Evolutionary conservation across 1,284 basidiomycete species (phyloP), one percentile per base, ranked within the genome.

Genomic region (Kwoniella shivajii): DNA sequence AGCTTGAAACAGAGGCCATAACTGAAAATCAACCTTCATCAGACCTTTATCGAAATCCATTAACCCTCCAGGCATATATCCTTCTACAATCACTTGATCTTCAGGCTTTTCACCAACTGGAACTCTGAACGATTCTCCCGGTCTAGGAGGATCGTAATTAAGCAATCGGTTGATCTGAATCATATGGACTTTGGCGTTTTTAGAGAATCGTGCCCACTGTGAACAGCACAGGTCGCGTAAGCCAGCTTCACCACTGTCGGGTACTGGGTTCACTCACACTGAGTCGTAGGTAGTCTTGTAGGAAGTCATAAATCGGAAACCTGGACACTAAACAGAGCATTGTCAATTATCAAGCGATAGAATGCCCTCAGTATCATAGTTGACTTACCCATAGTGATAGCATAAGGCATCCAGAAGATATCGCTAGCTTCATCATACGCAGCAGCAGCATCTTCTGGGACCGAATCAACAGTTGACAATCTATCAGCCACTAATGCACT

Each of bases 1-100:
- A 62, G 89, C 89, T 74, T 95, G 91, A 84, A 98, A 97, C 52
- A 98, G 74, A 0, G 94, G 94, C 92, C 93, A 98, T 85, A 96
- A 91, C 46, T 92, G 92, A 73, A 95, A 94, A 69, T 82, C 76
- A 50, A 79, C 75, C 43, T 76, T 71, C 49, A 78, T 66, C 31
- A 78, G 60, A 24, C 75, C 78, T 26, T 68, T 68, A 29, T 78
- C 74, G 67, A 79, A 80, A 57, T 81, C 78, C 31, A 80, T 58
- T 47, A 71, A 59, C 2, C 72, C 76, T 6, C 80, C 80, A 1
- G 81, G 74, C 75, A 81, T 76, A 46, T 50, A 47, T 1, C 63
- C 72, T 50, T 74, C 69, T 14, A 78, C 47, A 9, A 61, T 59
- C 4, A 76, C 62, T 38, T 66, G 61, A 41, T 74, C 71, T 13